phyloP scores from a whole-genome alignment of 1,284 basidiomycete species.

The Puccinia brachypodii region DNA sequence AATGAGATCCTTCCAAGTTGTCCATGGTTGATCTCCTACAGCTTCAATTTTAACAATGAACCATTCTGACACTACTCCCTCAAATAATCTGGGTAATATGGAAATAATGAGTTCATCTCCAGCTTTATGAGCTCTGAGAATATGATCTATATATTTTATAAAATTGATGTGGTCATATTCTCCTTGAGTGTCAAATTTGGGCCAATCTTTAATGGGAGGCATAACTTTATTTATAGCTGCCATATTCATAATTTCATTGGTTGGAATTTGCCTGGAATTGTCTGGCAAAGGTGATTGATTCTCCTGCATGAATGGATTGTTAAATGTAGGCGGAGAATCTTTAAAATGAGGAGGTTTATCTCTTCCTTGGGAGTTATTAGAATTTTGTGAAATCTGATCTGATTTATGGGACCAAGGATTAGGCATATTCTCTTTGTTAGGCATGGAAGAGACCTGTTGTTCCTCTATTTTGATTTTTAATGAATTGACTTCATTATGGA shows the following conservation, averaged over 20 bases:
- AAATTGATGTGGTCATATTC: slow-evolving; percentile 7
- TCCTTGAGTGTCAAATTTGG: neutral
- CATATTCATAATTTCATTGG: neutral
- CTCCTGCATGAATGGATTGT: too few relatives aligned
- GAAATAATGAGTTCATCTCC: neutral
- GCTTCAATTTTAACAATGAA: neutral
- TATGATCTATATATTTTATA: neutral
- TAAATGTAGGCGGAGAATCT: too few relatives aligned
- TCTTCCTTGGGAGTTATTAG: too few relatives aligned
- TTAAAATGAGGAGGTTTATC: too few relatives aligned
- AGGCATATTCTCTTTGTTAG: too few relatives aligned
- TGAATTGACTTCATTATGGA: too few relatives aligned
- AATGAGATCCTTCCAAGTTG: neutral
- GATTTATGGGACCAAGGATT: too few relatives aligned
- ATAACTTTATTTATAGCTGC: neutral
- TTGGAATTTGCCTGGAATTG: too few relatives aligned
- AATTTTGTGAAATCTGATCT: too few relatives aligned
- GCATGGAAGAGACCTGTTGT: too few relatives aligned
- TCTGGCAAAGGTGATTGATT: too few relatives aligned
- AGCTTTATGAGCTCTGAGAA: neutral
- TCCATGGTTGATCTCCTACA: neutral
- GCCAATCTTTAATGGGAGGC: neutral
- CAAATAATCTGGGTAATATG: neutral
- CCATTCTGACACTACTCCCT: neutral
- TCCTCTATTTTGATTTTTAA: too few relatives aligned